Percentiles rank a stretch among this genome's conserved stretches.
Conservation (phyloP, 2,329 filamentous ascomycete genomes). For the Fusarium decemcellulare region DNA sequence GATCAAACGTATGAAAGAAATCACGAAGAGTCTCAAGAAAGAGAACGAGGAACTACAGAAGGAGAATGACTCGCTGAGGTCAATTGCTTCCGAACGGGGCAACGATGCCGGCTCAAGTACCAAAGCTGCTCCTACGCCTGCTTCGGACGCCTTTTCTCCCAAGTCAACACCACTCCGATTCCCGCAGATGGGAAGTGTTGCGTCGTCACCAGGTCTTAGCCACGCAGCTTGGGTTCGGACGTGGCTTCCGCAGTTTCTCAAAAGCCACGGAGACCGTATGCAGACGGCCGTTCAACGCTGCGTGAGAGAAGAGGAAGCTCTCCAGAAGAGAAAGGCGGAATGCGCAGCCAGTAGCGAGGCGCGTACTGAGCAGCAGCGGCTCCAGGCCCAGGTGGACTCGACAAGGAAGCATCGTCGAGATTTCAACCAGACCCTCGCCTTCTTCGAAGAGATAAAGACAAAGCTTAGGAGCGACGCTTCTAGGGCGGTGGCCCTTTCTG, state of each 20-base stretch:
- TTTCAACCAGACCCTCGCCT: not conserved
- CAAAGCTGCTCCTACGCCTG: not conserved
- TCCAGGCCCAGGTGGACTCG: not conserved
- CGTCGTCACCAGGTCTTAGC: not conserved
- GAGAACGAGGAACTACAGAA: not conserved
- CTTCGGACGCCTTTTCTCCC: not conserved
- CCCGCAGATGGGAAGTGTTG: too few species aligned
- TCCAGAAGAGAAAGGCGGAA: not conserved
- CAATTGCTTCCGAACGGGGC: too few species aligned
- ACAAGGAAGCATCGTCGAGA: not conserved
- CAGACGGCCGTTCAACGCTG: slow-evolving; percentile 2
- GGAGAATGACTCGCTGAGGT: not conserved
- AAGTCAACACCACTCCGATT: not conserved
- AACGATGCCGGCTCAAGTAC: not conserved
- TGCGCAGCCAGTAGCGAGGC: not conserved
- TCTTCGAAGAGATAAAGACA: not conserved
- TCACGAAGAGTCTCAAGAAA: not conserved
- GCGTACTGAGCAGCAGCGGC: not conserved
- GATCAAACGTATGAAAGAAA: not conserved
- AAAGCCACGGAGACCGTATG: not conserved
- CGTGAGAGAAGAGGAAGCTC: too few species aligned
- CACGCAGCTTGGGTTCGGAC: not conserved
- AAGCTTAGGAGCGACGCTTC: not conserved
- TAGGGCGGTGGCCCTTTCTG: not conserved
- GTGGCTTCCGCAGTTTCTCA: slow-evolving; percentile 7